Evolutionary conservation across 805 yeast genomes (phyloP), one percentile per base, ranked within the genome.

Genomic region (Saccharomycopsis amapae): DNA sequence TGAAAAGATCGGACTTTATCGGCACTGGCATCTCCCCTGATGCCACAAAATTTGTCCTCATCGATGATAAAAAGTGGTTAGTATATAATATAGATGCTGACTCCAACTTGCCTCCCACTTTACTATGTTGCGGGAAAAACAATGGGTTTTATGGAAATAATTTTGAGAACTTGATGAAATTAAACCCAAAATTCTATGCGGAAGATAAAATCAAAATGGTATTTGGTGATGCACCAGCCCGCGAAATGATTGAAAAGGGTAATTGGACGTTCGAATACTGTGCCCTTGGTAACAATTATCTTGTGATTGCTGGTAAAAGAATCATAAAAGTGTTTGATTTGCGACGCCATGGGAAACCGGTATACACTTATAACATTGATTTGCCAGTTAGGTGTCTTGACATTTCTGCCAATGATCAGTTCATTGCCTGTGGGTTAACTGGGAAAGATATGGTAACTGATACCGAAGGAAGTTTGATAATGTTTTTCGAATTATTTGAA

Each of bases 351-450:
- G 95, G 95, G 2, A 67, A 68, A 49, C 77, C 82, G 0, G 66
- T 88, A 1, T 85, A 82, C 61, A 75, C 85, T 0, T 78, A 84
- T 57, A 66, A 75, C 32, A 79, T 86, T 9, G 75, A 73, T 45
- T 84, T 85, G 58, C 89, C 90, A 1, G 81, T 89, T 31, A 62
- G 95, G 42, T 86, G 95, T 57, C 69, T 86, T 39, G 82, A 86
- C 30, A 68, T 88, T 1, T 75, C 90, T 7, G 74, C 78, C 0
- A 68, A 73, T 53, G 87, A 83, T 22, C 65, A 72, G 17, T 65
- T 80, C 22, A 67, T 88, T 10, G 93, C 93, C 4, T 76, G 86
- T 52, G 93, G 95, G 1, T 79, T 89, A 25, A 83, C 90, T 0
- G 93, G 95, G 0, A 75, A 79, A 47, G 94, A 85, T 58, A 70